Evolutionary conservation across 306 rosid species (phyloP).

Genomic region (Corylus heterophylla): DNA sequence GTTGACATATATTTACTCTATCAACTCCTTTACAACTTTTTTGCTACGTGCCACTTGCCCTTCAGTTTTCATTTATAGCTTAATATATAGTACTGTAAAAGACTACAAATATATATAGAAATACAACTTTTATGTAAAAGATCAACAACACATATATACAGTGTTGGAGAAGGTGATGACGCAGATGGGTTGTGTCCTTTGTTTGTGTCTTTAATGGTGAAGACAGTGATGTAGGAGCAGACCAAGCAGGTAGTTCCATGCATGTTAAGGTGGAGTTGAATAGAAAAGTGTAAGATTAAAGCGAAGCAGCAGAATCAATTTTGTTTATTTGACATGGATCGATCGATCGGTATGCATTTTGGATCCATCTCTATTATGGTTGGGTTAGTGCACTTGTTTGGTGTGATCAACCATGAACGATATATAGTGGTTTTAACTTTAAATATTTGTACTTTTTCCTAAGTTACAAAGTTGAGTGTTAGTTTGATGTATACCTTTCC

Average conservation of each 20-base stretch:
- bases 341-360: too few species aligned
- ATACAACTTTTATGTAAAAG: too few species aligned
- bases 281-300: not conserved
- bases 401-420: not conserved
- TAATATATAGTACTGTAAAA: not conserved
- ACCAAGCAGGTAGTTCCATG: not conserved
- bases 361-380: not conserved
- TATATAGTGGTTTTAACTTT: too few species aligned
- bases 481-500: too few species aligned
- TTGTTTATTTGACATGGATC: not conserved
- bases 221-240: not conserved
- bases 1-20: too few species aligned
- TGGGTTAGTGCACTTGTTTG: not conserved
- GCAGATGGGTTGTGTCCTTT: slow-evolving; percentile 26
- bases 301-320: not conserved
- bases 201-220: not conserved
- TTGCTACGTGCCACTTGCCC: too few species aligned
- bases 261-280: not conserved
- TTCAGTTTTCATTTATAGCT: too few species aligned
- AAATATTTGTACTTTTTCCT: too few species aligned
- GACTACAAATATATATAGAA: slow-evolving; percentile 13
- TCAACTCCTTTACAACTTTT: too few species aligned
- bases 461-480: too few species aligned
- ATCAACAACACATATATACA: too few species aligned
- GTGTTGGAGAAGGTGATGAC: not conserved